Conservation (phyloP, 1,284 basidiomycete genomes). For the Microbotryum saponariae region DNA sequence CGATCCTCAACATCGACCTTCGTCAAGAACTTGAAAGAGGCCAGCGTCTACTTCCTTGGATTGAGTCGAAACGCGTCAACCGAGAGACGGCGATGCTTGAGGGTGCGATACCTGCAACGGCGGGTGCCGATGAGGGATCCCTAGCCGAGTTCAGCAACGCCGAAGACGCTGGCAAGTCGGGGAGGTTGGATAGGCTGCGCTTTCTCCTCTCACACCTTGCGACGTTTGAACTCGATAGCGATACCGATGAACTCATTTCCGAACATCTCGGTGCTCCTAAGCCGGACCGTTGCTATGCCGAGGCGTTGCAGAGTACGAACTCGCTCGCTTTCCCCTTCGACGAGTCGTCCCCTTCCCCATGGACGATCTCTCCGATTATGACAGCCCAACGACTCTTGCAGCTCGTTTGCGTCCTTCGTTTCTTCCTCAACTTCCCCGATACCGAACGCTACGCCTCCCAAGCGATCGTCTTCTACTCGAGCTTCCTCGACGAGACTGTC, state of each 20-base stretch:
- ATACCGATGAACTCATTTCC: constrained; percentile 59
- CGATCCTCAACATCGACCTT: constrained; percentile 12
- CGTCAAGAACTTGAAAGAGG: constrained; percentile 3
- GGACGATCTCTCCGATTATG: constrained; percentile 55
- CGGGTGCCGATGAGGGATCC: constrained; percentile 21
- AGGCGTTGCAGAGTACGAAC: background rate
- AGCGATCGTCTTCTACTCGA: constrained; percentile 67
- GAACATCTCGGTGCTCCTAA: constrained; percentile 37
- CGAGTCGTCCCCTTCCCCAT: background rate
- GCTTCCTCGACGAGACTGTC: constrained; percentile 55
- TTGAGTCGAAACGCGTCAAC: background rate
- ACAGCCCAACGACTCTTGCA: constrained; percentile 63
- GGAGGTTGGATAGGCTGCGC: constrained; percentile 11
- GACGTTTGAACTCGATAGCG: constrained; percentile 45
- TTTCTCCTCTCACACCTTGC: constrained; percentile 44
- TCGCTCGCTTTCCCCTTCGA: background rate
- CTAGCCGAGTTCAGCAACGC: constrained; percentile 34
- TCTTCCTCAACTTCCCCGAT: constrained; percentile 63
- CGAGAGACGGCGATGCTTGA: no score
- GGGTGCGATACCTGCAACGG: background rate
- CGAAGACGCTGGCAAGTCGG: constrained; percentile 26
- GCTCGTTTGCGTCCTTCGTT: constrained; percentile 59
- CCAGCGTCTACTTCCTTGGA: constrained; percentile 12
- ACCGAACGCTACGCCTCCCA: constrained; percentile 58
- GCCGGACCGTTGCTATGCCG: constrained; percentile 34